phyloP scores from a whole-genome alignment of 352 stramenopile genomes.

The Pythium biforme region DNA sequence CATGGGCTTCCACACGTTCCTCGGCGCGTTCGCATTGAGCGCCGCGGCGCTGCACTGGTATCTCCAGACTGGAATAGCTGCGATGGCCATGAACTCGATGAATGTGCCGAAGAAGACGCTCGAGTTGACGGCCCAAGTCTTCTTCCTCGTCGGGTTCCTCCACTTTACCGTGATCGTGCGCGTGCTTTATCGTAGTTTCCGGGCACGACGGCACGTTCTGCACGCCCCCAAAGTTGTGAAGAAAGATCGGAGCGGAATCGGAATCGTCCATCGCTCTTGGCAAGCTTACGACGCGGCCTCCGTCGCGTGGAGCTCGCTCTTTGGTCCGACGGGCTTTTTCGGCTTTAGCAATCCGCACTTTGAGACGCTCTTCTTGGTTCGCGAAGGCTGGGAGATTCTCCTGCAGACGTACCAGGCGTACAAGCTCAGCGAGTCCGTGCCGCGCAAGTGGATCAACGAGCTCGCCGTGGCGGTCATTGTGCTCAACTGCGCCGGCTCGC shows the following conservation, averaged over 20 bases:
- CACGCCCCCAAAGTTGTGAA: neutral
- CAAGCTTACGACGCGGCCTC: neutral
- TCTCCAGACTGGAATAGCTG: neutral
- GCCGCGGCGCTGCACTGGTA: conserved; percentile 14
- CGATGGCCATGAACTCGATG: neutral
- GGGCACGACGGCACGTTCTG: neutral
- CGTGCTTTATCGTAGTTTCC: neutral
- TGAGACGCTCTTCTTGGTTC: conserved; percentile 15
- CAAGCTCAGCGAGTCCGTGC: conserved; percentile 18
- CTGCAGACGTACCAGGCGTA: conserved; percentile 30
- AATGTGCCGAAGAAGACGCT: conserved; percentile 3
- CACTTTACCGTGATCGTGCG: conserved; percentile 11
- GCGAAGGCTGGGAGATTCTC: conserved; percentile 22
- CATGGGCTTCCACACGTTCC: neutral
- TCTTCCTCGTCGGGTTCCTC: conserved; percentile 11
- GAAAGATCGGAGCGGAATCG: neutral
- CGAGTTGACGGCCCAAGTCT: neutral
- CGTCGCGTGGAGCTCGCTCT: neutral
- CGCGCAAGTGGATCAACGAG: conserved; percentile 27
- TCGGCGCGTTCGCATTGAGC: conserved; percentile 1
- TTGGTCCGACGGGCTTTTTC: conserved; percentile 13
- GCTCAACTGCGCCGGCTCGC: conserved; percentile 18
- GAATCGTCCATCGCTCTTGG: neutral
- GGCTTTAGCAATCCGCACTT: conserved; percentile 11
- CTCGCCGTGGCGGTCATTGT: conserved; percentile 20